Base-by-base conservation (phyloP, 2,329 filamentous ascomycete genomes). In the Zymoseptoria ardabiliae region DNA sequence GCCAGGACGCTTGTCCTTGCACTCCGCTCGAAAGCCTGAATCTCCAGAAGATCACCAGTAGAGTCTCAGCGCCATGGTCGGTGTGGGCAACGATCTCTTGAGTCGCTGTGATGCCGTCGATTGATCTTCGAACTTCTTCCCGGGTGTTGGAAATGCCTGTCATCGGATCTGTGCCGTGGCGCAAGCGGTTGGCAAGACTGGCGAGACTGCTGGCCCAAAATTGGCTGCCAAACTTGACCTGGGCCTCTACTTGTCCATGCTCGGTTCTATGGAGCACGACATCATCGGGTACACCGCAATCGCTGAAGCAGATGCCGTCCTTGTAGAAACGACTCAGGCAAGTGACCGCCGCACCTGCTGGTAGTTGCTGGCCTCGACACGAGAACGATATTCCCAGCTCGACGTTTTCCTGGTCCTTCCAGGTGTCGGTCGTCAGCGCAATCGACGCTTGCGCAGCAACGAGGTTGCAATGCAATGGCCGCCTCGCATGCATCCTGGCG, bases 191-290 rank as follows among this genome's bases (percentile, higher is more conserved):
- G 3, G 69, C 67, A 9, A 76, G 66, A 8, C 65, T 63, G 1
- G 62, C 67, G 61, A 78, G 70, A 35, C 70, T 70, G 11, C 66
- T 66, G 0, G 74, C 77, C 77, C 77, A 79, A 60, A 78, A 79
- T 2, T 64, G 68, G 53, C 75, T 77, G 2, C 76, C 75, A 55
- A 80, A 79, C 65, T 67, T 72, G 59, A 64, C 66, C 62, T 58
- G 73, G 55, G 50, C 68, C 52, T 58, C 70, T 63, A 58, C 58
- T 60, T 45, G 35, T 5, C 35, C 35, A 7, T 45, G 35, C 35
- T 45, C 35, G 35, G 13, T 45, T 45, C n/a, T 13, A 45, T 45
- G 35, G 13, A n/a, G 35, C 17, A 45, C 35, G 35, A 45, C 35
- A 45, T 45, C 35, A n/a, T 45, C 35, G 35, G 35, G 35, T n/a